phyloP scores from a whole-genome alignment of 2,329 filamentous ascomycete species.

The Cercospora sesami region DNA sequence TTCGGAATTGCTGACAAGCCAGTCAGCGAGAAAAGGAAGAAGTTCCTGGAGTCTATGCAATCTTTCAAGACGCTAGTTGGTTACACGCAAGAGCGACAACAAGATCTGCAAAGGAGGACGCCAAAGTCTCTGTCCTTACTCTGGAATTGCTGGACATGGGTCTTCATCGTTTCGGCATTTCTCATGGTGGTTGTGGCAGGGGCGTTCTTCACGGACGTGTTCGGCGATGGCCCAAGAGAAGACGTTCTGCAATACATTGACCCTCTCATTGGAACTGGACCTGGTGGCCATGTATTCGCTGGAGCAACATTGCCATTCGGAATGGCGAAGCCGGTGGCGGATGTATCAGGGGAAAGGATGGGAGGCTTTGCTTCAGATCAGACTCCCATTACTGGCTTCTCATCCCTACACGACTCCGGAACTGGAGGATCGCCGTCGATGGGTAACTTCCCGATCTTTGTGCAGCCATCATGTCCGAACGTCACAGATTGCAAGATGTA shows the following conservation, averaged over 20 bases:
- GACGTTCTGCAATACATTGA: conserved; percentile 27
- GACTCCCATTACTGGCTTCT: conserved; percentile 46
- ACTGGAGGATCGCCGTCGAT: conserved; percentile 59
- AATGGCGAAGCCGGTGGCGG: conserved; percentile 47
- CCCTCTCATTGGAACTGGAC: conserved; percentile 28
- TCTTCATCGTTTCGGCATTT: conserved; percentile 15
- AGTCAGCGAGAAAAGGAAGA: conserved; percentile 8
- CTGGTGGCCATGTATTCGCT: conserved; percentile 45
- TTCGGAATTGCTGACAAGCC: conserved; percentile 3
- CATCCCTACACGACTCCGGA: conserved; percentile 52
- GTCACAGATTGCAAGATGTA: conserved; percentile 51
- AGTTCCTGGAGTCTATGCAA: conserved; percentile 16
- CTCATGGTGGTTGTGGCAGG: conserved; percentile 17
- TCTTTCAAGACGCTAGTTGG: conserved; percentile 14
- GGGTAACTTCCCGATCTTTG: conserved; percentile 71
- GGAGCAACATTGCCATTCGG: conserved; percentile 47
- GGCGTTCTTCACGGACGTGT: conserved; percentile 13
- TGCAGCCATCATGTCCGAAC: conserved; percentile 60
- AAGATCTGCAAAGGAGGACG: neutral
- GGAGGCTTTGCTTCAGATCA: conserved; percentile 53
- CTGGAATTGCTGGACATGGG: conserved; percentile 19
- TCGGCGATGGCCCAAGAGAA: conserved; percentile 34
- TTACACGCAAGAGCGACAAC: conserved; percentile 9
- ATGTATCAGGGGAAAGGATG: conserved; percentile 36
- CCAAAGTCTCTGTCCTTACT: conserved; percentile 11